A percentile compares a stretch with the other conserved stretches of the same genome.
phyloP scores from a whole-genome alignment of 2,329 filamentous ascomycete species.

The Pleurostoma richardsiae region DNA sequence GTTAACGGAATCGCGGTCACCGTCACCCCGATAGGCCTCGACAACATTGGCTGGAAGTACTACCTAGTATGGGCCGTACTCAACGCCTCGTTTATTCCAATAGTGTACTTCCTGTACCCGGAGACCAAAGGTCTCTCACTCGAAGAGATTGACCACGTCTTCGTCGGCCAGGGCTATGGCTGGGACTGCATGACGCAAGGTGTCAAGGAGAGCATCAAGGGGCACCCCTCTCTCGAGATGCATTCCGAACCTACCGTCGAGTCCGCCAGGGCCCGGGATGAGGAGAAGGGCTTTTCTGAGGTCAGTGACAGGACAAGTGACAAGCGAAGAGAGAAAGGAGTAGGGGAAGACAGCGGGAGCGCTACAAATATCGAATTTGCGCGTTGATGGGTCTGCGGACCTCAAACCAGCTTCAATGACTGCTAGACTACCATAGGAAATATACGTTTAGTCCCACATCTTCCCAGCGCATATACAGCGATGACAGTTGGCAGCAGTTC shows the following conservation, averaged over 20 bases:
- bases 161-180: background rate
- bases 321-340: too few species aligned
- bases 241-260: too few species aligned
- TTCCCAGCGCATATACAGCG: too few species aligned
- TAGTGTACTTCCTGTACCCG: constrained; percentile 18
- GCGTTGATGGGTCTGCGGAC: too few species aligned
- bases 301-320: background rate
- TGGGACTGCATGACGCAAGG: background rate
- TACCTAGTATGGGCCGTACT: constrained; percentile 40
- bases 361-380: too few species aligned
- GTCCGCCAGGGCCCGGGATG: background rate
- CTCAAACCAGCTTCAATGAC: too few species aligned
- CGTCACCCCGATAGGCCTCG: constrained; percentile 44
- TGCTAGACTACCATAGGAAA: too few species aligned
- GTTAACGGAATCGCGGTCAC: constrained; percentile 4
- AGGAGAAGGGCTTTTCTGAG: background rate
- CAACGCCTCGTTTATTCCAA: constrained; percentile 19
- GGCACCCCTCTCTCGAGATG: background rate
- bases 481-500: too few species aligned
- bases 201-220: constrained; percentile 1
- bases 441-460: too few species aligned
- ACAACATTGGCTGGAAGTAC: constrained; percentile 36
- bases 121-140: constrained; percentile 18
- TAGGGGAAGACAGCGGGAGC: too few species aligned
- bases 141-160: constrained; percentile 13